Evolutionary conservation across 345 rosid genomes (phyloP).

Genomic region (Rhizophora mangle): DNA sequence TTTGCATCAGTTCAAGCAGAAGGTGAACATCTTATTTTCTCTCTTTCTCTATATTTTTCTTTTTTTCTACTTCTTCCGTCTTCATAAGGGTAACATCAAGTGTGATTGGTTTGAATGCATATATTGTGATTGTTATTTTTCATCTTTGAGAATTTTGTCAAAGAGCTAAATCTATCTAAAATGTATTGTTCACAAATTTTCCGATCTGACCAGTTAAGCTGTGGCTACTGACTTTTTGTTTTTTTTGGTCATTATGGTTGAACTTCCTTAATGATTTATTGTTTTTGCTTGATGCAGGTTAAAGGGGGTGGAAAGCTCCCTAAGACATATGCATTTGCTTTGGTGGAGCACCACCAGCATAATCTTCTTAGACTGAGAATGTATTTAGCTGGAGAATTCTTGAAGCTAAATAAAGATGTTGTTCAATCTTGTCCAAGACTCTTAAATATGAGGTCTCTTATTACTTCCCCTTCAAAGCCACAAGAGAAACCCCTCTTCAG

Average conservation of each 20-base stretch:
- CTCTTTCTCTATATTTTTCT: too few species aligned
- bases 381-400: slow-evolving; percentile 72
- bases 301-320: slow-evolving; percentile 51
- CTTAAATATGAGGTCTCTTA: slow-evolving; percentile 49
- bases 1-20: too few species aligned
- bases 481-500: slow-evolving; percentile 54
- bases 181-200: too few species aligned
- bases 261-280: slow-evolving; percentile 4
- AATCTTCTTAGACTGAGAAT: slow-evolving; percentile 70
- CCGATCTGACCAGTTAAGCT: too few species aligned
- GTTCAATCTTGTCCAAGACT: slow-evolving; percentile 48
- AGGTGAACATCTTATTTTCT: too few species aligned
- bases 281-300: slow-evolving; percentile 45
- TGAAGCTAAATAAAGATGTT: slow-evolving; percentile 38
- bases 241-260: neutral
- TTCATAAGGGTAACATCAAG: too few species aligned
- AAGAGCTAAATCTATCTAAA: too few species aligned
- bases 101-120: too few species aligned
- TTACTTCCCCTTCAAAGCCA: slow-evolving; percentile 50
- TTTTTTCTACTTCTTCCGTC: too few species aligned
- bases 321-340: slow-evolving; percentile 75
- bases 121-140: too few species aligned
- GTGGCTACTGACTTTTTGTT: neutral
- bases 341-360: slow-evolving; percentile 71
- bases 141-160: too few species aligned